phyloP scores from a whole-genome alignment of 1,284 basidiomycete genomes.

The Anthracocystis panici-leucophaei region DNA sequence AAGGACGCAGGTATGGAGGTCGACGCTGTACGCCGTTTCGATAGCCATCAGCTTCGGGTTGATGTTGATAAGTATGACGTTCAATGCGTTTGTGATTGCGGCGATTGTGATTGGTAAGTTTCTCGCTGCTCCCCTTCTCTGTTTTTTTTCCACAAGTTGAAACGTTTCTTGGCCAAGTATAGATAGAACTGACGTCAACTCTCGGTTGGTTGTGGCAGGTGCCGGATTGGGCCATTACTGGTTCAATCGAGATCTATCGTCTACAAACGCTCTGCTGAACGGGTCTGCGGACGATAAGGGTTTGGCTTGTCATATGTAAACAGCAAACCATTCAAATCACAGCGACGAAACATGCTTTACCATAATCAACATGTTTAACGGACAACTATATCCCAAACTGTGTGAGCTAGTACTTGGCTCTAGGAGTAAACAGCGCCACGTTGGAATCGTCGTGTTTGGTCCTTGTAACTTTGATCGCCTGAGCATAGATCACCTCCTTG shows the following conservation, averaged over 20 bases:
- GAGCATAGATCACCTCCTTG: conserved; percentile 69
- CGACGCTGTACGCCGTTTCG: conserved; percentile 40
- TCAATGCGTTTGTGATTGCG: conserved; percentile 54
- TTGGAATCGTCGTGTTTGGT: conserved; percentile 41
- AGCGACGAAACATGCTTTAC: no score
- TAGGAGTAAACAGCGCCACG: conserved; percentile 15
- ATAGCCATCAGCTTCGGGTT: conserved; percentile 50
- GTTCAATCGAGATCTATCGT: conserved; percentile 28
- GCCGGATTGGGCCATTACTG: conserved; percentile 43
- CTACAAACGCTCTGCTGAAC: neutral
- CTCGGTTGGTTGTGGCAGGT: conserved; percentile 10
- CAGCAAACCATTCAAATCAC: neutral
- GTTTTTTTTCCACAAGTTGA: no score
- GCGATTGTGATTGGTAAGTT: conserved; percentile 55
- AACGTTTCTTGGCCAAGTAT: neutral
- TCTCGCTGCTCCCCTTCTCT: neutral
- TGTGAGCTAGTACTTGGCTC: conserved; percentile 33
- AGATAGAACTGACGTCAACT: neutral
- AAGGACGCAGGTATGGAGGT: conserved; percentile 22
- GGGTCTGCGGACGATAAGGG: conserved; percentile 17
- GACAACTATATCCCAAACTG: no score
- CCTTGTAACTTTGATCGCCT: conserved; percentile 31
- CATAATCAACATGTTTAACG: no score
- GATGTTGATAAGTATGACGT: conserved; percentile 63
- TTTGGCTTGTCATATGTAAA: conserved; percentile 31